Evolutionary conservation across 805 yeast species (phyloP).

Genomic region (Candida xiaguanensis): DNA sequence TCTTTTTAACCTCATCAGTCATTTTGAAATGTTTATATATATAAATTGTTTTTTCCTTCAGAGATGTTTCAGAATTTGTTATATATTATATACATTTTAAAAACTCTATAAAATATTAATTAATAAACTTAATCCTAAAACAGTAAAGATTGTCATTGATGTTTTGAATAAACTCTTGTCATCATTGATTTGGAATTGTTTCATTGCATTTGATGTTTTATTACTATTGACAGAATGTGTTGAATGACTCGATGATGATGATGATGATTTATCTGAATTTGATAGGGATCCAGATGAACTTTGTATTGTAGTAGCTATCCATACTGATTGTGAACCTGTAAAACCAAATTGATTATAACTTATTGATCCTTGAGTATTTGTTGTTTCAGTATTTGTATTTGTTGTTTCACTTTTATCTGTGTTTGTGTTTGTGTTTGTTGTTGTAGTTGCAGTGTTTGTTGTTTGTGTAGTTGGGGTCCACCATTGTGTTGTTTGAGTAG

Average conservation of each 20-base stretch:
- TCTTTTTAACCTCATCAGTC: too few relatives aligned
- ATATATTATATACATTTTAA: not conserved
- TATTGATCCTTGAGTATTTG: conserved; percentile 3
- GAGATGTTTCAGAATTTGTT: too few relatives aligned
- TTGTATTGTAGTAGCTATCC: conserved; percentile 20
- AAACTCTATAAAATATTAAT: conserved; percentile 12
- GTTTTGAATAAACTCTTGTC: conserved; percentile 14
- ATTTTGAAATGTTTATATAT: too few relatives aligned
- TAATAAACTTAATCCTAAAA: conserved; percentile 15
- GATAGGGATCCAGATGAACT: not conserved
- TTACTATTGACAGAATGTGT: conserved; percentile 15
- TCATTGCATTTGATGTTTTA: conserved; percentile 17
- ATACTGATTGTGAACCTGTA: conserved; percentile 34
- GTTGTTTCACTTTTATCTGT: not conserved
- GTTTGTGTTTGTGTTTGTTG: not conserved
- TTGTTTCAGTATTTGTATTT: conserved; percentile 5
- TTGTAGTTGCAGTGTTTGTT: conserved; percentile 9
- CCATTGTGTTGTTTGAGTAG: conserved; percentile 9
- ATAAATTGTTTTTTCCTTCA: too few relatives aligned
- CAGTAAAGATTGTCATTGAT: conserved; percentile 12
- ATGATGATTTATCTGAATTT: not conserved
- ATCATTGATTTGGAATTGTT: conserved; percentile 5
- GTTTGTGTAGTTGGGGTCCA: conserved; percentile 11
- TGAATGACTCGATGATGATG: conserved; percentile 10
- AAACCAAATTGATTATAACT: conserved; percentile 40